A percentile compares a stretch with the other conserved stretches of the same genome.
Evolutionary conservation across 1,284 basidiomycete species (phyloP).

Genomic region (Xerocomus minutiporus): DNA sequence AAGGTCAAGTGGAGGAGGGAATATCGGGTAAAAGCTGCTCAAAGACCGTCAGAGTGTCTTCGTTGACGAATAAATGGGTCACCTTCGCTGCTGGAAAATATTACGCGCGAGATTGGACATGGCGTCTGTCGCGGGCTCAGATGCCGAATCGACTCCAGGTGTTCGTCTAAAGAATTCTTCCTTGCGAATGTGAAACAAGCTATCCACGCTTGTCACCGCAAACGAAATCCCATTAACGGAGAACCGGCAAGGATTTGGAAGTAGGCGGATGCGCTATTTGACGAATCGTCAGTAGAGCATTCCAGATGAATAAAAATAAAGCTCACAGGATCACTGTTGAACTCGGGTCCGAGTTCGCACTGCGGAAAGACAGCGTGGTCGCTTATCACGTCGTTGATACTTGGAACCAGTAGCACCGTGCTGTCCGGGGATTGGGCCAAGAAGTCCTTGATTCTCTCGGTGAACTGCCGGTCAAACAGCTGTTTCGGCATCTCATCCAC

Average conservation of each 20-base stretch:
- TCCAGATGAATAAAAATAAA: not conserved
- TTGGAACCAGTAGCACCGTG: slow-evolving; percentile 75
- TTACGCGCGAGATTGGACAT: slow-evolving; percentile 81
- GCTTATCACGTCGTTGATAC: slow-evolving; percentile 76
- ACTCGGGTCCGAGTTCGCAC: slow-evolving; percentile 53
- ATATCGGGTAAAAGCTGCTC: slow-evolving; percentile 88
- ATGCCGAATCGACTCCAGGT: slow-evolving; percentile 54
- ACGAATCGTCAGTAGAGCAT: not conserved
- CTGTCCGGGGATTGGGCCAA: slow-evolving; percentile 63
- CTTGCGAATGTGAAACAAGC: slow-evolving; percentile 82
- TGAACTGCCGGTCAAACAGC: slow-evolving; percentile 70
- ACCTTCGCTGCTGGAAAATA: slow-evolving; percentile 85
- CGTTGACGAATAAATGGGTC: slow-evolving; percentile 3
- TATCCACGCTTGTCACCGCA: slow-evolving; percentile 77
- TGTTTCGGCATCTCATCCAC: slow-evolving; percentile 59
- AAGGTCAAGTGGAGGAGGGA: slow-evolving; percentile 76
- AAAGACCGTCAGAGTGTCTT: slow-evolving; percentile 5
- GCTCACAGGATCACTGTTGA: slow-evolving; percentile 48
- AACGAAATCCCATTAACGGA: slow-evolving; percentile 82
- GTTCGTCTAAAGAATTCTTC: slow-evolving; percentile 79
- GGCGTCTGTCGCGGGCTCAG: slow-evolving; percentile 56
- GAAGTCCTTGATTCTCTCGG: slow-evolving; percentile 55
- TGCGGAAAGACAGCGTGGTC: slow-evolving; percentile 88
- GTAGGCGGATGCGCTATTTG: slow-evolving; percentile 62
- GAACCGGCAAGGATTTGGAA: slow-evolving; percentile 88